Evolutionary conservation across 2,329 filamentous ascomycete species (phyloP).

Genomic region (Fusarium sp.): DNA sequence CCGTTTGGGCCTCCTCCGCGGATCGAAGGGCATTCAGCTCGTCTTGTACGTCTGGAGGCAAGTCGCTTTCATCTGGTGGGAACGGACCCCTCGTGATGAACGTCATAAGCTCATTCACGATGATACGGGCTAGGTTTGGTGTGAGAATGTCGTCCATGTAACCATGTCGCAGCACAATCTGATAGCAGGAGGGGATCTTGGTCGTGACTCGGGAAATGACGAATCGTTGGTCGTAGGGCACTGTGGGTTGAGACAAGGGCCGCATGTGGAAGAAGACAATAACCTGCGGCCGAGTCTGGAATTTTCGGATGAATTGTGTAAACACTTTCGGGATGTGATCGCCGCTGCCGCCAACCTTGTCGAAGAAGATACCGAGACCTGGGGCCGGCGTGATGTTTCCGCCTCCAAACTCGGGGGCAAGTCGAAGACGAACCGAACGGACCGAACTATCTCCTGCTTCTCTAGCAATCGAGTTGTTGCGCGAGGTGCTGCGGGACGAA

Average conservation of each 20-base stretch:
- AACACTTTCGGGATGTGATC: constrained; percentile 56
- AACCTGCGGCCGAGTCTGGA: constrained; percentile 73
- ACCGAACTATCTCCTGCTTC: constrained; percentile 25
- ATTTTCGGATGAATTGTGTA: constrained; percentile 78
- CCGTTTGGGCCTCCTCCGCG: constrained; percentile 59
- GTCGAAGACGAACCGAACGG: constrained; percentile 37
- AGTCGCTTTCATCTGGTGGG: constrained; percentile 37
- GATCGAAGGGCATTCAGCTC: constrained; percentile 58
- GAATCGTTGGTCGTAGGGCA: constrained; percentile 60
- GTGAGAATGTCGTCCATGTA: constrained; percentile 79
- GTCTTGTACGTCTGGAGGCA: constrained; percentile 40
- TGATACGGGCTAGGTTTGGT: constrained; percentile 65
- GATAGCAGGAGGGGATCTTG: constrained; percentile 72
- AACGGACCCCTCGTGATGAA: constrained; percentile 55
- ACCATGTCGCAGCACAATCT: constrained; percentile 75
- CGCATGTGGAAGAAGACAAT: constrained; percentile 81
- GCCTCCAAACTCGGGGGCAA: constrained; percentile 54
- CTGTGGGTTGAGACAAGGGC: constrained; percentile 67
- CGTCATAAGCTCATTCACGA: constrained; percentile 70
- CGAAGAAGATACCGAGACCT: constrained; percentile 79
- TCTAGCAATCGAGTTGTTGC: constrained; percentile 37
- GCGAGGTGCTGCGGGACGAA: constrained; percentile 39
- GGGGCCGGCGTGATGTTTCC: constrained; percentile 58
- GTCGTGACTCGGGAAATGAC: constrained; percentile 53
- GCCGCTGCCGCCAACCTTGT: constrained; percentile 78